phyloP scores from a whole-genome alignment of 2,329 filamentous ascomycete species.

The Diaporthe ilicicola region DNA sequence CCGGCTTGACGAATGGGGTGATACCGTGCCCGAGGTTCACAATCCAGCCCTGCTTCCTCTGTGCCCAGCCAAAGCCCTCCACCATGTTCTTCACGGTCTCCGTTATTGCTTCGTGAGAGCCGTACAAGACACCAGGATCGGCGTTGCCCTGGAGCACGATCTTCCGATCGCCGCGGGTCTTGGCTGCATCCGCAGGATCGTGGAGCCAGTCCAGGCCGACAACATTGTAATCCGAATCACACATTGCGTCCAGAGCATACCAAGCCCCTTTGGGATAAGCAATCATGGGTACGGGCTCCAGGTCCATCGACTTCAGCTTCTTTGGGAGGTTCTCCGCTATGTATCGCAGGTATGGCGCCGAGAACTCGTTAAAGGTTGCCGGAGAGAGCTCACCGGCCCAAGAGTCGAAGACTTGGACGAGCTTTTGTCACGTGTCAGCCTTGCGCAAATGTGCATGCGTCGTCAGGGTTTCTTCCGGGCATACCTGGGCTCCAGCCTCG shows the following conservation, averaged over 20 bases:
- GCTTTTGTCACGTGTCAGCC: constrained; percentile 56
- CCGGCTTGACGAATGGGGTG: constrained; percentile 92
- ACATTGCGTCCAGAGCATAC: constrained; percentile 90
- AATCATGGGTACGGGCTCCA: constrained; percentile 91
- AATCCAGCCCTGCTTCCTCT: constrained; percentile 92
- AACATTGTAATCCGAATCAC: constrained; percentile 89
- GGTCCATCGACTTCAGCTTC: constrained; percentile 75
- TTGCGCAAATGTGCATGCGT: no score
- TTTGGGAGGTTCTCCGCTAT: constrained; percentile 84
- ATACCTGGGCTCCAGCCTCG: constrained; percentile 86
- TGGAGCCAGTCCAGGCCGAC: constrained; percentile 96
- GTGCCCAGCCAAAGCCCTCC: constrained; percentile 76
- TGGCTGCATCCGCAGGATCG: constrained; percentile 84
- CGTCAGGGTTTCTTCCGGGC: constrained; percentile 25
- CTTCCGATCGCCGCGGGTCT: constrained; percentile 76
- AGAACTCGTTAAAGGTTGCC: constrained; percentile 82
- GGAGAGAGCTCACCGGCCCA: constrained; percentile 97
- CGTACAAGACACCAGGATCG: constrained; percentile 92
- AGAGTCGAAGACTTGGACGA: constrained; percentile 97
- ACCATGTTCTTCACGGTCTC: constrained; percentile 87
- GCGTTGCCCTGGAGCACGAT: constrained; percentile 93
- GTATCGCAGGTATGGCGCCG: constrained; percentile 84
- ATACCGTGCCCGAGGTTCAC: constrained; percentile 96
- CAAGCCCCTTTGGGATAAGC: constrained; percentile 98
- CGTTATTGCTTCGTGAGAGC: constrained; percentile 82